A percentile compares a stretch with the other conserved stretches of the same genome.
phyloP scores from a whole-genome alignment of 1,139 yeast species.

The Entelexis paramagnoliae region DNA sequence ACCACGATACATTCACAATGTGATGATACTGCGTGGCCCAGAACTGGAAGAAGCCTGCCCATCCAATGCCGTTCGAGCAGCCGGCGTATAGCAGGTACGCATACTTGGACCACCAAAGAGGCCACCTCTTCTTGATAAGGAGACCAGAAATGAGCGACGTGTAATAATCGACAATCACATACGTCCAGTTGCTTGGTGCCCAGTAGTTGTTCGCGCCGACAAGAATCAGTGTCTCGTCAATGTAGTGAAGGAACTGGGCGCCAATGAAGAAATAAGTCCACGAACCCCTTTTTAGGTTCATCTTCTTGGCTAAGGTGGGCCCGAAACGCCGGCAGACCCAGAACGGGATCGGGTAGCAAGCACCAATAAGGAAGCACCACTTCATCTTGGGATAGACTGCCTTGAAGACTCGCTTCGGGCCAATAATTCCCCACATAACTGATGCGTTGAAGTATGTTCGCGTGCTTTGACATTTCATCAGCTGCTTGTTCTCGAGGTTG shows the following conservation, averaged over 20 bases:
- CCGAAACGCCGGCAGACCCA: conserved; percentile 32
- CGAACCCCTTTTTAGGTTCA: conserved; percentile 37
- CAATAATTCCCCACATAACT: conserved; percentile 42
- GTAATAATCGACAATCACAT: conserved; percentile 44
- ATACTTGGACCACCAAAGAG: conserved; percentile 45
- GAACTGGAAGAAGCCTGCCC: conserved; percentile 27
- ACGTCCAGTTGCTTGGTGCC: not conserved
- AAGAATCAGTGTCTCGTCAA: conserved; percentile 43
- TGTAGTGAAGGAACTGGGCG: conserved; percentile 28
- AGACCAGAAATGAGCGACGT: conserved; percentile 37
- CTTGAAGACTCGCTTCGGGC: conserved; percentile 48
- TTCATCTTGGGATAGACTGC: conserved; percentile 40
- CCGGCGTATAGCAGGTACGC: conserved; percentile 53
- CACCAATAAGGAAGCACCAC: conserved; percentile 41
- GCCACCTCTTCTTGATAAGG: conserved; percentile 38
- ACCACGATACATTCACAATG: conserved; percentile 38
- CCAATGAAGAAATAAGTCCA: conserved; percentile 6
- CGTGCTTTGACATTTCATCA: conserved; percentile 29
- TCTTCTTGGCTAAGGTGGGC: conserved; percentile 25
- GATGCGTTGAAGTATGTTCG: conserved; percentile 32
- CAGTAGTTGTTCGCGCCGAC: conserved; percentile 34
- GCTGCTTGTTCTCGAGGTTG: conserved; percentile 20
- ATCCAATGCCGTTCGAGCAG: conserved; percentile 50
- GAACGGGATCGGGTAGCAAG: conserved; percentile 31
- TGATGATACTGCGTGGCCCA: conserved; percentile 30